Evolutionary conservation across 2,329 filamentous ascomycete genomes (phyloP).

Genomic region (Pyrenophora seminiperda): DNA sequence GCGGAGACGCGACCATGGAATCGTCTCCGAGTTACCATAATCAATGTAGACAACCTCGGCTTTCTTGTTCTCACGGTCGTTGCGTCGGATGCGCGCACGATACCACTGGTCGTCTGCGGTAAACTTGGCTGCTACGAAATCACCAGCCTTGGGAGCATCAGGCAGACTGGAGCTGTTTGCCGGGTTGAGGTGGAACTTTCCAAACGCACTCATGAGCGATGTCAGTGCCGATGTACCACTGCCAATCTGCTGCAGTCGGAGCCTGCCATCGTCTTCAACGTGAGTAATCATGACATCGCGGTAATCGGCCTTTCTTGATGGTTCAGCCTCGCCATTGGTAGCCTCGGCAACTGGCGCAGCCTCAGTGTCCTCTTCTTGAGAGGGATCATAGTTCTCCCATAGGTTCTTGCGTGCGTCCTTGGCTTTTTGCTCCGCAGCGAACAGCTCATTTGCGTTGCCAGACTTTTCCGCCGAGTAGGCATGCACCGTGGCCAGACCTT

Average conservation of each 20-base stretch:
- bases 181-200: constrained; percentile 84
- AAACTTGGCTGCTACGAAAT: constrained; percentile 90
- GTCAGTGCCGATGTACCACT: constrained; percentile 83
- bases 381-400: constrained; percentile 95
- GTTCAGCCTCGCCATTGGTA: constrained; percentile 58
- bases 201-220: constrained; percentile 87
- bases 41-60: constrained; percentile 94
- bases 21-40: constrained; percentile 91
- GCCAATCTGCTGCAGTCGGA: constrained; percentile 92
- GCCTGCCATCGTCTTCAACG: constrained; percentile 77
- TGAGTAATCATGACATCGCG: constrained; percentile 92
- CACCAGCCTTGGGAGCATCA: constrained; percentile 83
- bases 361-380: constrained; percentile 71
- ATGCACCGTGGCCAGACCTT: constrained; percentile 90
- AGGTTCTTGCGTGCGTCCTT: constrained; percentile 87
- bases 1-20: constrained; percentile 83
- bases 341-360: constrained; percentile 53
- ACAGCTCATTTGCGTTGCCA: constrained; percentile 84
- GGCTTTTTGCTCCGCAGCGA: constrained; percentile 83
- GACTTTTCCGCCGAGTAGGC: constrained; percentile 95
- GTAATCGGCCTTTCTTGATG: constrained; percentile 81
- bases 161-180: constrained; percentile 76
- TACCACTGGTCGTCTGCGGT: constrained; percentile 92
- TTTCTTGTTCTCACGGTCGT: constrained; percentile 84
- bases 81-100: constrained; percentile 85